Evolutionary conservation across 2,329 filamentous ascomycete genomes (phyloP).

Genomic region (Trichoderma harzianum): DNA sequence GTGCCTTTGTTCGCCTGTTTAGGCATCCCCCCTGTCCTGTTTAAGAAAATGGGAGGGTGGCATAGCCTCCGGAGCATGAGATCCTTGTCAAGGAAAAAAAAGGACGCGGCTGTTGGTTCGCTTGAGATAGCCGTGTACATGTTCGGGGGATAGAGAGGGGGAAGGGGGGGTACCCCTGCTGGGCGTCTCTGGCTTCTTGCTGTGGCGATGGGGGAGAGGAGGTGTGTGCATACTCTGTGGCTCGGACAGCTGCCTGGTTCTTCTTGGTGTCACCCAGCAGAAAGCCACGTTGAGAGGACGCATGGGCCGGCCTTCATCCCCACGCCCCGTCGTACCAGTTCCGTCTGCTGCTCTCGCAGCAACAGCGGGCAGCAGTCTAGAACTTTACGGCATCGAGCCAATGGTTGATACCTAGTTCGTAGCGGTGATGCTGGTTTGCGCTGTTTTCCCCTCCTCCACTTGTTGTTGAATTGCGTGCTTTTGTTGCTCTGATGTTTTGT

Average conservation of each 20-base stretch:
- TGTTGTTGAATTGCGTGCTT: background rate
- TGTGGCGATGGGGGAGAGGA: background rate
- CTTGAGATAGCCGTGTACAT: background rate
- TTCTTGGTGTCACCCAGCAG: slow-evolving; percentile 6
- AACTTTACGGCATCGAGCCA: background rate
- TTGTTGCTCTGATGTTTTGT: background rate
- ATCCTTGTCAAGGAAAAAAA: background rate
- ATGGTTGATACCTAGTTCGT: background rate
- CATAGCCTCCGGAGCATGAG: background rate
- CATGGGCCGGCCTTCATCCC: slow-evolving; percentile 11
- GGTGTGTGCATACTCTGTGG: background rate
- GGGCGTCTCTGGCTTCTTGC: background rate
- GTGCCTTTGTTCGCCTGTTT: slow-evolving; percentile 17
- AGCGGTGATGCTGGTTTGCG: background rate
- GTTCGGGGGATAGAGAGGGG: background rate
- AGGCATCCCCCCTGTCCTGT: slow-evolving; percentile 4
- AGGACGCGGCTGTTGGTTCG: slow-evolving; percentile 15
- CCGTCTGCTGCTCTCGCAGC: background rate
- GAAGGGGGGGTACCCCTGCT: background rate
- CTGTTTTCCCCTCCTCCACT: background rate
- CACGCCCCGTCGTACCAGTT: background rate
- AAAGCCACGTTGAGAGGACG: slow-evolving; percentile 10
- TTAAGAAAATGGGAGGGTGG: background rate
- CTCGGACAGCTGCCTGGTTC: background rate
- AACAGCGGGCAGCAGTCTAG: background rate